Evolutionary conservation across 2,329 filamentous ascomycete genomes (phyloP), one percentile per base, ranked within the genome.

Genomic region (Pestalotiopsis sp.): DNA sequence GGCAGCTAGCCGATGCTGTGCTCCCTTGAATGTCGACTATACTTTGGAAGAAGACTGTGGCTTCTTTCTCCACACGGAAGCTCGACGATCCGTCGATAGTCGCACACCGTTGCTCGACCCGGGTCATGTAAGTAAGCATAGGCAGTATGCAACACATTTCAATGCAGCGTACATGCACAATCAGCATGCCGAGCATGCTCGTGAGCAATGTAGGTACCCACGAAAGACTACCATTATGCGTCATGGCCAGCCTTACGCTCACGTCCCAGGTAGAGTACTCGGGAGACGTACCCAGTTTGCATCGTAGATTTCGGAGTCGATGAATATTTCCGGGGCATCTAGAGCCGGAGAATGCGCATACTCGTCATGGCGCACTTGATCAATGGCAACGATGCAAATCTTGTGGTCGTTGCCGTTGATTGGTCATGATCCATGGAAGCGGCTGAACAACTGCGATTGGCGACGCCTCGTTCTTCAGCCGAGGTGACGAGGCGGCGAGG

Each of bases 81-180:
- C n/a, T 39, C 31, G 31, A 62, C 25, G 12, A 39, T 31, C 59
- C 59, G 59, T 62, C 59, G 36, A 62, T 62, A 62, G 59, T 62
- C n/a, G 59, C 59, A 62, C 59, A 20, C 59, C n/a, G 31, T 39
- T 62, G 27, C 59, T 62, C 38, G 27, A 39, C n/a, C 31, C 3
- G 36, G 27, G 59, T 62, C 38, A 39, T 27, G 55, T 59, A 31
- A 62, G 59, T 17, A 36, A 20, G 36, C 25, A 36, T 7, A 17
- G 27, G 12, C 38, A 11, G 27, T 62, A 20, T 36, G 23, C 25
- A 62, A 6, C 20, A 20, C 45, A 20, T 52, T 9, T 52, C 9
- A 36, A 52, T n/a, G 6, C 14, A n/a, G 41, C 7, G 23, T n/a
- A 9, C 20, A 9, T 20, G 45, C 45, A 52, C 17, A 20, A 17